These are phyloP conservation scores for Suillus lakei DNA, from an alignment of 768 basidiomycete species.

Conservation along the genomic window DNA sequence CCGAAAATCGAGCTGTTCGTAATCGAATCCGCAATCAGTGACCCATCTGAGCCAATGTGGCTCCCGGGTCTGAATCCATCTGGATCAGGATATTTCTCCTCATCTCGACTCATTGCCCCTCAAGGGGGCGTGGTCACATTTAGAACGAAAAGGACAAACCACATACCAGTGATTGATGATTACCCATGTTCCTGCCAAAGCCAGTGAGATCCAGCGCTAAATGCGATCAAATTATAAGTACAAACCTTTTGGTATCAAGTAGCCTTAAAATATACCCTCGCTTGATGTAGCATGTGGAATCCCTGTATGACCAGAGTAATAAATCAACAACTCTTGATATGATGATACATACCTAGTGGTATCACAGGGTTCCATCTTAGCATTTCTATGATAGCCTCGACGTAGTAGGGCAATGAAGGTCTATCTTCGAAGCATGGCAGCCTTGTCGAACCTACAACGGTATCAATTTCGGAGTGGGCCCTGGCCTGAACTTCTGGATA, in stretches of 20 bases:
- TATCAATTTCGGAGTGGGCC: slow-evolving; percentile 22
- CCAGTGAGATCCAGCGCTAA: not conserved
- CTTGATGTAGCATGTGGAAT: slow-evolving; percentile 36
- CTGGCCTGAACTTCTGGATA: slow-evolving; percentile 27
- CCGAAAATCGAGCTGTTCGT: slow-evolving; percentile 5
- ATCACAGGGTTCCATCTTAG: slow-evolving; percentile 26
- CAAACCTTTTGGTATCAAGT: slow-evolving; percentile 58
- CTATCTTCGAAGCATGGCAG: slow-evolving; percentile 22
- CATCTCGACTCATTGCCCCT: slow-evolving; percentile 30
- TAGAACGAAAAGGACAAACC: not conserved
- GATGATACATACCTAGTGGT: slow-evolving; percentile 22
- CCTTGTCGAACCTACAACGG: slow-evolving; percentile 23
- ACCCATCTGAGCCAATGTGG: slow-evolving; percentile 25
- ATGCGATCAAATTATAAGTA: not conserved
- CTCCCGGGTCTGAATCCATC: slow-evolving; percentile 37
- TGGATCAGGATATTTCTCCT: slow-evolving; percentile 32
- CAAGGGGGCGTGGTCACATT: not conserved
- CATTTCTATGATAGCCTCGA: slow-evolving; percentile 28
- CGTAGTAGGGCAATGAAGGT: slow-evolving; percentile 23
- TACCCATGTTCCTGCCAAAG: slow-evolving; percentile 23
- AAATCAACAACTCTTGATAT: not conserved
- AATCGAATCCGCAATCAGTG: not conserved
- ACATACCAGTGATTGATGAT: slow-evolving; percentile 25
- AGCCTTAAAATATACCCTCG: slow-evolving; percentile 47
- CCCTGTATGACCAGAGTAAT: slow-evolving; percentile 13